Percentiles rank a stretch among this genome's conserved stretches.
phyloP scores from a whole-genome alignment of 2,329 filamentous ascomycete species.

The Colletotrichum cereale region DNA sequence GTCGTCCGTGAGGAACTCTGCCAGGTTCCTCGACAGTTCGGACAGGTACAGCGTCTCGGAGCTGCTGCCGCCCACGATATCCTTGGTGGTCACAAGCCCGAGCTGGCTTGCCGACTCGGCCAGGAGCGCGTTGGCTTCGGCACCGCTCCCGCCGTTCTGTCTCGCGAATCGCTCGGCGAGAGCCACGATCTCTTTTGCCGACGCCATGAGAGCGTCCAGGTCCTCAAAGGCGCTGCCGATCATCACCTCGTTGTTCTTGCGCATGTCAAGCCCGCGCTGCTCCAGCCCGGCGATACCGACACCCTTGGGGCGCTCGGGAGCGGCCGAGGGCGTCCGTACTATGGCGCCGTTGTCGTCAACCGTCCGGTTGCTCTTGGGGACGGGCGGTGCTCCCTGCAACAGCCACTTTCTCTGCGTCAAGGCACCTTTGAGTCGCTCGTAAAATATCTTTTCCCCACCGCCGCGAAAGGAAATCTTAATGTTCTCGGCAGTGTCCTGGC shows the following conservation, averaged over 20 bases:
- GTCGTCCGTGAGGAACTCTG: conserved; percentile 91
- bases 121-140: conserved; percentile 81
- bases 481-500: conserved; percentile 73
- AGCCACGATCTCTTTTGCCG: conserved; percentile 94
- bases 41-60: conserved; percentile 90
- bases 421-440: conserved; percentile 87
- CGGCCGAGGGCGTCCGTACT: conserved; percentile 43
- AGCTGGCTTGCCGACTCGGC: conserved; percentile 87
- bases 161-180: conserved; percentile 89
- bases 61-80: conserved; percentile 82
- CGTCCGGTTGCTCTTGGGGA: conserved; percentile 72
- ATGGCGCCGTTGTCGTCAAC: conserved; percentile 52
- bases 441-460: conserved; percentile 90
- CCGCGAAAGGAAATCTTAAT: conserved; percentile 93
- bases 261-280: conserved; percentile 83
- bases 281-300: conserved; percentile 95
- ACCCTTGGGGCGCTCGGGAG: conserved; percentile 62
- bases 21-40: conserved; percentile 85
- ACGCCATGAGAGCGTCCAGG: conserved; percentile 95
- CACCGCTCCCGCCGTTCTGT: conserved; percentile 71
- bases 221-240: conserved; percentile 97
- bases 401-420: conserved; percentile 97
- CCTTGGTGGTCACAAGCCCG: conserved; percentile 92
- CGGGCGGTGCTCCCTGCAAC: conserved; percentile 87
- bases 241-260: conserved; percentile 92